Conservation (phyloP, 768 basidiomycete species). For the Strobilomyces confusus region DNA sequence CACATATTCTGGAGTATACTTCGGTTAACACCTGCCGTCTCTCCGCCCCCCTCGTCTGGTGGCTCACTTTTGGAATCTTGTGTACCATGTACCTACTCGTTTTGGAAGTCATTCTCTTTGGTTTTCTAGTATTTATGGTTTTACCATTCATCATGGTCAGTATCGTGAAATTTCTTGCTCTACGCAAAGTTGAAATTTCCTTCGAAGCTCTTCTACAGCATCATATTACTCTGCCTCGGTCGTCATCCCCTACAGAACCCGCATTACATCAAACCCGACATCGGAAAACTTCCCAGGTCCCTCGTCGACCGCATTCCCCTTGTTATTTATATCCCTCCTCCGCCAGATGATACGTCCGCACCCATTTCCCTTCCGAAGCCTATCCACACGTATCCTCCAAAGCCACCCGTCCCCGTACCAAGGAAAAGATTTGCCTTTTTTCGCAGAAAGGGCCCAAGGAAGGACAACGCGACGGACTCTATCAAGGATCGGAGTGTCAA, state of each 20-base stretch:
- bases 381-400: conserved; percentile 64
- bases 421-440: conserved; percentile 57
- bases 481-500: conserved; percentile 16
- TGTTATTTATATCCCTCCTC: conserved; percentile 81
- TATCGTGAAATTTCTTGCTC: conserved; percentile 4
- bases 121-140: conserved; percentile 72
- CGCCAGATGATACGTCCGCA: conserved; percentile 46
- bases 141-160: conserved; percentile 77
- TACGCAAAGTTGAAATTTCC: conserved; percentile 5
- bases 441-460: conserved; percentile 27
- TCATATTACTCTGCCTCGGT: conserved; percentile 73
- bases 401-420: conserved; percentile 25
- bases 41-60: conserved; percentile 80
- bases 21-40: conserved; percentile 69
- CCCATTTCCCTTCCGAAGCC: conserved; percentile 43
- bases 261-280: conserved; percentile 69
- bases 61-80: conserved; percentile 77
- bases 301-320: conserved; percentile 78
- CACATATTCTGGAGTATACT: conserved; percentile 76
- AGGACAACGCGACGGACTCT: conserved; percentile 15
- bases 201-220: conserved; percentile 69
- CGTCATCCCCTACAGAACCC: conserved; percentile 77
- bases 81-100: conserved; percentile 77
- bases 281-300: conserved; percentile 67
- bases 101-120: conserved; percentile 68